Evolutionary conservation across 139 green algal species (phyloP).

Genomic region (Ostreobium quekettii): DNA sequence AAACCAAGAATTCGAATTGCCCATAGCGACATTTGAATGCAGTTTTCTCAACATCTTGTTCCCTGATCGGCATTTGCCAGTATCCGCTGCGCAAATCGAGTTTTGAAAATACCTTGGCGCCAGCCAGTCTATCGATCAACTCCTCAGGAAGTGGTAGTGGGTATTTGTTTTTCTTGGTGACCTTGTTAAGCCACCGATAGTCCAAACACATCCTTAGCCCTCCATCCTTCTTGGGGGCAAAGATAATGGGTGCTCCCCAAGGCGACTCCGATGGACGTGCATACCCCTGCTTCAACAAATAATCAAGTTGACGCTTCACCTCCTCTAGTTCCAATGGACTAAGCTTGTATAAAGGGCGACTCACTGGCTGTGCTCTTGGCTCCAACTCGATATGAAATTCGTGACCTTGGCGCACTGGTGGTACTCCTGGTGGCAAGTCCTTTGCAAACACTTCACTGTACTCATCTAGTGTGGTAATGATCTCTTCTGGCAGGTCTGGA

Average conservation of each 20-base stretch:
- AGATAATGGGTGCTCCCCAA: constrained; percentile 43
- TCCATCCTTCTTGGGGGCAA: constrained; percentile 49
- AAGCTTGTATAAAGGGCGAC: constrained; percentile 3
- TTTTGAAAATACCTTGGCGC: constrained; percentile 20
- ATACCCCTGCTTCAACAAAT: constrained; percentile 19
- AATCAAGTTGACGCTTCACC: constrained; percentile 16
- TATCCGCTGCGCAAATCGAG: constrained; percentile 19
- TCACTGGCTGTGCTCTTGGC: background rate
- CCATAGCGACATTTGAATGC: constrained; percentile 31
- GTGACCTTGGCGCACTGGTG: constrained; percentile 3
- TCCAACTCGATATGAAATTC: constrained; percentile 11
- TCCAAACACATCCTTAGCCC: constrained; percentile 44
- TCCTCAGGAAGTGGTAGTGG: constrained; percentile 42
- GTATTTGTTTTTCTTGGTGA: constrained; percentile 41
- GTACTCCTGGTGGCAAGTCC: constrained; percentile 4
- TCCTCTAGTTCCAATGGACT: background rate
- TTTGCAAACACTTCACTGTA: constrained; percentile 14
- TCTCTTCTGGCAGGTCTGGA: too few species aligned
- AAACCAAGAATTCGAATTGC: constrained; percentile 31
- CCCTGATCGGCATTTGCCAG: constrained; percentile 24
- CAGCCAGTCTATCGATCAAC: constrained; percentile 33
- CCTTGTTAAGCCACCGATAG: constrained; percentile 43
- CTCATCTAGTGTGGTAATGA: too few species aligned
- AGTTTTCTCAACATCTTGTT: constrained; percentile 6
- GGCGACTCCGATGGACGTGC: constrained; percentile 30